These are phyloP conservation scores for Diatrype stigma DNA, from an alignment of 2,329 filamentous ascomycete species.

Conservation along the genomic window DNA sequence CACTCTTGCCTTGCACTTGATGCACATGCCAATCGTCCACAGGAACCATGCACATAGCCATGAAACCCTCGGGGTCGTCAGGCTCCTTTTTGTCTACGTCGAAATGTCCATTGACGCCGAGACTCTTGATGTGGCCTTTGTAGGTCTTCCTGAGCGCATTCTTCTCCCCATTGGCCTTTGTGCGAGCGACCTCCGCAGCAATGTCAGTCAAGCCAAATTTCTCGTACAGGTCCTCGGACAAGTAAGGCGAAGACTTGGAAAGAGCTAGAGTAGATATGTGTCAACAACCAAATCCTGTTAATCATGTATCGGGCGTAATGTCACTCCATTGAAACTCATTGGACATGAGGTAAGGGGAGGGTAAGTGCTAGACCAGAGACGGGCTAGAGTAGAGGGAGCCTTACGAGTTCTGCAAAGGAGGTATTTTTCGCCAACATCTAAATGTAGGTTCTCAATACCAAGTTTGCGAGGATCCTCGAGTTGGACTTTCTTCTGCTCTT, in stretches of 20 bases:
- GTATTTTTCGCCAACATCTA: conserved; percentile 64
- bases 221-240: conserved; percentile 55
- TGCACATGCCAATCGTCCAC: conserved; percentile 55
- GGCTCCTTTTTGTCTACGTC: conserved; percentile 55
- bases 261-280: conserved; percentile 42
- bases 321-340: conserved; percentile 16
- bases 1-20: conserved; percentile 50
- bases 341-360: conserved; percentile 13
- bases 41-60: conserved; percentile 46
- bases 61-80: conserved; percentile 47
- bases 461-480: conserved; percentile 54
- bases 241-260: conserved; percentile 42
- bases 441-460: conserved; percentile 60
- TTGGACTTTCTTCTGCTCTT: conserved; percentile 58
- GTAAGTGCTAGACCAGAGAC: conserved; percentile 24
- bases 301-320: conserved; percentile 6
- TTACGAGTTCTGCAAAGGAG: conserved; percentile 65
- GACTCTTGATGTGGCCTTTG: conserved; percentile 63
- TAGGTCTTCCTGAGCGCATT: conserved; percentile 65
- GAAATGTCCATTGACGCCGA: conserved; percentile 59
- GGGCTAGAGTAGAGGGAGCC: conserved; percentile 44
- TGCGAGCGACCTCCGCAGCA: conserved; percentile 58
- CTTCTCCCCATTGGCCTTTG: conserved; percentile 62
- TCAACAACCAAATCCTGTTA: conserved; percentile 36
- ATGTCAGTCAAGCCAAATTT: conserved; percentile 53